These are phyloP conservation scores for Ceratobasidium sp. DNA, from an alignment of 1,284 basidiomycete genomes.

Conservation along the genomic window DNA sequence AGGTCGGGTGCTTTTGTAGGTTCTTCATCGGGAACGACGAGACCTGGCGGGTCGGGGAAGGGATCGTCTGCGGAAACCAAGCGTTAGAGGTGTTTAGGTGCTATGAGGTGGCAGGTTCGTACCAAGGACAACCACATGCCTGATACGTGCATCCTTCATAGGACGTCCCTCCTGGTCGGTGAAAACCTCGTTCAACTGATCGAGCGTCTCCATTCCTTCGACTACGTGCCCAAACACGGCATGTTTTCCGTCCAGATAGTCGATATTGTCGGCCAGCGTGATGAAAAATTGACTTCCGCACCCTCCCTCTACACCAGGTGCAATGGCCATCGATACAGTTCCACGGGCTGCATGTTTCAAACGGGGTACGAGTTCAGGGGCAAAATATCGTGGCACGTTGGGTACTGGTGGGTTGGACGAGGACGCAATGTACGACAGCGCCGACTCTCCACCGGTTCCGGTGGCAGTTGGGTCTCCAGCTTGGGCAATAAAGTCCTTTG, in stretches of 20 bases:
- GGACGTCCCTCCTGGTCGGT: constrained; percentile 90
- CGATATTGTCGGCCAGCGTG: constrained; percentile 90
- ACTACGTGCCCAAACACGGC: constrained; percentile 96
- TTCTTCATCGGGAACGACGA: constrained; percentile 79
- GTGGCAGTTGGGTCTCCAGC: constrained; percentile 95
- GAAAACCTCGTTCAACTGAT: constrained; percentile 93
- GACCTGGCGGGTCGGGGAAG: constrained; percentile 86
- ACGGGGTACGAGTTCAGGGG: constrained; percentile 81
- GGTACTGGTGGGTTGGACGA: constrained; percentile 55
- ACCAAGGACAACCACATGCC: constrained; percentile 94
- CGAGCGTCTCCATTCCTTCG: constrained; percentile 92
- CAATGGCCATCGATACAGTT: constrained; percentile 96
- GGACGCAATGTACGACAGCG: constrained; percentile 79
- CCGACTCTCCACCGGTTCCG: constrained; percentile 91
- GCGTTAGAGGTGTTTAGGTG: constrained; percentile 26
- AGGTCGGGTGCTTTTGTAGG: constrained; percentile 86
- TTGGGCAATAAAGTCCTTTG: constrained; percentile 97
- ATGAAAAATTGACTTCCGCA: constrained; percentile 98
- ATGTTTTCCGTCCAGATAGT: constrained; percentile 96
- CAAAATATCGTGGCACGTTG: constrained; percentile 75
- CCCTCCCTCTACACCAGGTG: constrained; percentile 79
- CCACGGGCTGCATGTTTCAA: constrained; percentile 90
- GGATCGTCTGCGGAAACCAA: constrained; percentile 81
- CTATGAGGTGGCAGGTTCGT: constrained; percentile 53
- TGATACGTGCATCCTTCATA: constrained; percentile 92